These are phyloP conservation scores for Astrothelium macrocarpum DNA, from an alignment of 495 filamentous ascomycete genomes.

Conservation along the genomic window DNA sequence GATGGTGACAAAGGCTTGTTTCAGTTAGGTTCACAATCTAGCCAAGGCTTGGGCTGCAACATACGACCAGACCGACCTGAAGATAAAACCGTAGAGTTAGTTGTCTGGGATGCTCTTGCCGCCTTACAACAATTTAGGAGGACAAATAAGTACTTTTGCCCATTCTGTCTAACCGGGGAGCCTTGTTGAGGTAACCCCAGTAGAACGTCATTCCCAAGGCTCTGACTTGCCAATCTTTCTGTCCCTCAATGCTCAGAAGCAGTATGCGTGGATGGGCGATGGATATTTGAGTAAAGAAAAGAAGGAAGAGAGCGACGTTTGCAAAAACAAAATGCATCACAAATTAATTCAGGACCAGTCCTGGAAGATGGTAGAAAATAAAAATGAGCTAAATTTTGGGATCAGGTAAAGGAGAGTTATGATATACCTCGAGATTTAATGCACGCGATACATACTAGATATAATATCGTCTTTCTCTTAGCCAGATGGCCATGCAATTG, in stretches of 20 bases:
- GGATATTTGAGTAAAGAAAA: not conserved
- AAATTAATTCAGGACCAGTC: not conserved
- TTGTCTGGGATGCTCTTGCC: too few species aligned
- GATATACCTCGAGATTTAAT: too few species aligned
- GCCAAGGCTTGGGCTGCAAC: not conserved
- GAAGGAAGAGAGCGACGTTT: not conserved
- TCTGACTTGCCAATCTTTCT: not conserved
- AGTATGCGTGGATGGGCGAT: not conserved
- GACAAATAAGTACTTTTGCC: not conserved
- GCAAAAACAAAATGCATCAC: not conserved
- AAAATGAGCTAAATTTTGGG: too few species aligned
- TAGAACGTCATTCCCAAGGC: not conserved
- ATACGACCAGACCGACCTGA: not conserved
- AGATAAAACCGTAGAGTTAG: not conserved
- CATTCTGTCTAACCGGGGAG: not conserved
- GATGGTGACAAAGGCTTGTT: not conserved
- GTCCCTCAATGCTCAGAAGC: not conserved
- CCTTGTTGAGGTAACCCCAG: not conserved
- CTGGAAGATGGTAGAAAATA: too few species aligned
- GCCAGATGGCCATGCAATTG: too few species aligned
- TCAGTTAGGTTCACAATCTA: not conserved
- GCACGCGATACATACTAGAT: too few species aligned
- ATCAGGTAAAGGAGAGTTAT: too few species aligned
- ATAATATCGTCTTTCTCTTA: too few species aligned
- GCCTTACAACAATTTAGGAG: too few species aligned